A percentile compares a stretch with the other conserved stretches of the same genome.
These are phyloP conservation scores for Apostasia shenzhenica DNA, from an alignment of 106 monocot species.

Conservation along the genomic window DNA sequence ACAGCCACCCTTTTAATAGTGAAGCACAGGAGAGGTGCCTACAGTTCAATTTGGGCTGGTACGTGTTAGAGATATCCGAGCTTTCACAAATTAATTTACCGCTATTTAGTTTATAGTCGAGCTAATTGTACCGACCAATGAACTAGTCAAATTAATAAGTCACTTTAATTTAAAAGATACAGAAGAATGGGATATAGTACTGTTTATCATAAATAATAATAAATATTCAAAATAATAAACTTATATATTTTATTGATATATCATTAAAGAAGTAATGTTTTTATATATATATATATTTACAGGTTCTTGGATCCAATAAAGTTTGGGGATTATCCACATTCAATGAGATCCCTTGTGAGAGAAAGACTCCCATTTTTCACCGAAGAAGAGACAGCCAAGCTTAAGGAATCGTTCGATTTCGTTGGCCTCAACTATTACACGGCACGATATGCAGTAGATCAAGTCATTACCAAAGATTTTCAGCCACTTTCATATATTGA, in stretches of 20 bases:
- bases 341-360: conserved; percentile 21
- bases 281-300: not conserved
- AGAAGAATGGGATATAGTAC: too few species aligned
- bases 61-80: not conserved
- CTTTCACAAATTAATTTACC: too few species aligned
- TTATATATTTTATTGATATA: too few species aligned
- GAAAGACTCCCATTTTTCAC: conserved; percentile 37
- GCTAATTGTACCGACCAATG: too few species aligned
- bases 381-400: conserved; percentile 9
- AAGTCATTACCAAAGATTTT: not conserved
- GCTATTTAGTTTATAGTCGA: too few species aligned
- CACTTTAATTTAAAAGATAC: too few species aligned
- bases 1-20: not conserved
- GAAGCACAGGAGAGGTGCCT: conserved; percentile 9
- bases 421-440: conserved; percentile 47
- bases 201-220: too few species aligned
- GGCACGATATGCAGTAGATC: conserved; percentile 5
- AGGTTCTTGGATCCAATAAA: conserved; percentile 49
- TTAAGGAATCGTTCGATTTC: conserved; percentile 34
- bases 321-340: conserved; percentile 34
- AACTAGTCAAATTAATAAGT: not conserved
- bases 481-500: not conserved
- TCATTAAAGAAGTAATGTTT: too few species aligned
- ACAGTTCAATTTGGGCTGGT: conserved; percentile 21
- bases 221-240: too few species aligned